phyloP scores from a whole-genome alignment of 1,284 basidiomycete species.

The Ganoderma lingzhi region DNA sequence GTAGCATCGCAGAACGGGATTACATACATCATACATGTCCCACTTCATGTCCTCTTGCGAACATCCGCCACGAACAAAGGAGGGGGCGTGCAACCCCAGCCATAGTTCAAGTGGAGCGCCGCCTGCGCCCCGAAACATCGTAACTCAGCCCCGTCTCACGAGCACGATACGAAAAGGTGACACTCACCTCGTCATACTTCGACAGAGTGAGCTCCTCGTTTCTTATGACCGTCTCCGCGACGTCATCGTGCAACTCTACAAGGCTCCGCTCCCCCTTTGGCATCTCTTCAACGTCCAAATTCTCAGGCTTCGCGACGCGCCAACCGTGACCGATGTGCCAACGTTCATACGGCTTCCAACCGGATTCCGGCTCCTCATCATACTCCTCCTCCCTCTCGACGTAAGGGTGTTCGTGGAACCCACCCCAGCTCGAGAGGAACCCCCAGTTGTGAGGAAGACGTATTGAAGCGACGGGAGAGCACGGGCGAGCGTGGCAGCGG shows the following conservation, averaged over 20 bases:
- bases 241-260: background rate
- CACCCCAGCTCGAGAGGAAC: background rate
- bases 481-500: background rate
- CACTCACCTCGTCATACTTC: background rate
- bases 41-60: no score
- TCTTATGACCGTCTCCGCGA: background rate
- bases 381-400: background rate
- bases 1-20: no score
- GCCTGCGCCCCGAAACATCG: background rate
- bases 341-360: background rate
- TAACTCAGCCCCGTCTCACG: background rate
- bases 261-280: background rate
- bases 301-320: background rate
- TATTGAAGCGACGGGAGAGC: background rate
- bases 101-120: background rate
- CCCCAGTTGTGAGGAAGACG: background rate
- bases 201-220: background rate
- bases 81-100: background rate
- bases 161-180: background rate
- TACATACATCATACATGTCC: no score
- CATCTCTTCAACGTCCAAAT: background rate
- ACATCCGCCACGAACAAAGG: background rate
- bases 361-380: no score
- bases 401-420: no score
- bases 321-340: background rate